Conservation (phyloP, 768 basidiomycete genomes). For the Kwoniella mangroviensis region DNA sequence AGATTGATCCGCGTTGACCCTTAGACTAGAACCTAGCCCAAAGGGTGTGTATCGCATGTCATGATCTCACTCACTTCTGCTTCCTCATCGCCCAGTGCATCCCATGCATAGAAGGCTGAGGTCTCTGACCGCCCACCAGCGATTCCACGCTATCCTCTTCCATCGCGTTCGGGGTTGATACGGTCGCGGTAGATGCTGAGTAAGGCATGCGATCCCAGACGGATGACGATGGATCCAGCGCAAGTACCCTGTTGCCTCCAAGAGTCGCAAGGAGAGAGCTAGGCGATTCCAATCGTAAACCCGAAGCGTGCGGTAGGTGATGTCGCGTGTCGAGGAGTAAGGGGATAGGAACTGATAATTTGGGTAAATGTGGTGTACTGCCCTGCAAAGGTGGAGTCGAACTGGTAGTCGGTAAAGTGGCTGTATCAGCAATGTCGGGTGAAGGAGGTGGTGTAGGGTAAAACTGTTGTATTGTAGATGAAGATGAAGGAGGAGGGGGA, state of each 20-base stretch:
- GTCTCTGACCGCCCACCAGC: constrained; percentile 30
- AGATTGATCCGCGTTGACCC: neutral
- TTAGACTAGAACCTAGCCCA: neutral
- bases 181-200: constrained; percentile 21
- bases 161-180: constrained; percentile 18
- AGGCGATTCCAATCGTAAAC: constrained; percentile 25
- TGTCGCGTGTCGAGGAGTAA: constrained; percentile 27
- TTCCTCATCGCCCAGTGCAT: constrained; percentile 22
- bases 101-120: constrained; percentile 17
- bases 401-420: neutral
- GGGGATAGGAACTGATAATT: constrained; percentile 16
- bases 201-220: constrained; percentile 48
- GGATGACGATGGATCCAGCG: constrained; percentile 8
- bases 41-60: neutral
- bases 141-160: constrained; percentile 44
- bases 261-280: constrained; percentile 26
- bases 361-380: neutral
- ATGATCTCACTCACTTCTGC: constrained; percentile 24
- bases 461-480: constrained; percentile 4
- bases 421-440: constrained; percentile 25
- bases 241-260: constrained; percentile 31
- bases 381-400: neutral
- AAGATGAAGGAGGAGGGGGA: no score
- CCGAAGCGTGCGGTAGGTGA: constrained; percentile 32
- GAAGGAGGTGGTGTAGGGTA: constrained; percentile 42